Evolutionary conservation across 1,139 yeast species (phyloP).

Genomic region (Meyerozyma elateridarum): DNA sequence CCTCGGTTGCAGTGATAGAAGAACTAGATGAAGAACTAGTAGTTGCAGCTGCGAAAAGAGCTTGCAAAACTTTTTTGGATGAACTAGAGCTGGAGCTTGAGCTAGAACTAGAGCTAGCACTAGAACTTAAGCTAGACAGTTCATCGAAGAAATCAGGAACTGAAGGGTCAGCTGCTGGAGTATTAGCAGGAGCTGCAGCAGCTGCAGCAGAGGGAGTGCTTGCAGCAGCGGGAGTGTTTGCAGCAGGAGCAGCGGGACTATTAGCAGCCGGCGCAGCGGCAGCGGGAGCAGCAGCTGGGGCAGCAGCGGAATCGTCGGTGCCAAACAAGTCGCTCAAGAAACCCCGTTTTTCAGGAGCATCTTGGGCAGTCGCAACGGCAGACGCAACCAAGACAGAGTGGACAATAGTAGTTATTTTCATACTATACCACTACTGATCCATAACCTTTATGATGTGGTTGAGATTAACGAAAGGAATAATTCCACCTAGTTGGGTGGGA

Average conservation of each 20-base stretch:
- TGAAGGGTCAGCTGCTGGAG: constrained; percentile 2
- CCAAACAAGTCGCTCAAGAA: constrained; percentile 15
- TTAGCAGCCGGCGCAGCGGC: constrained; percentile 6
- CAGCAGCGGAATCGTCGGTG: constrained; percentile 7
- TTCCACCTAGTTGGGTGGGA: constrained; percentile 5
- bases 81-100: constrained; percentile 3
- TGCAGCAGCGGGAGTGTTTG: constrained; percentile 5
- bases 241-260: constrained; percentile 1
- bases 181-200: constrained; percentile 6
- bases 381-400: constrained; percentile 18
- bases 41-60: background rate
- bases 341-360: constrained; percentile 11
- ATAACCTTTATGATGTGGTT: constrained; percentile 8
- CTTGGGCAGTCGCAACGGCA: constrained; percentile 17
- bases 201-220: constrained; percentile 6
- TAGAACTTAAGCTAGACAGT: background rate
- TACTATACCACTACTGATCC: constrained; percentile 9
- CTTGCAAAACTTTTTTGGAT: background rate
- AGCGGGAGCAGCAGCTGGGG: constrained; percentile 10
- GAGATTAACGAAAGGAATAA: constrained; percentile 10
- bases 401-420: constrained; percentile 19
- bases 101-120: background rate
- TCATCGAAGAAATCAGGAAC: background rate
- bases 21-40: background rate
- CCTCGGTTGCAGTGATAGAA: background rate